Evolutionary conservation across 2,329 filamentous ascomycete genomes (phyloP).

Genomic region (Verticillium zaregamsianum): DNA sequence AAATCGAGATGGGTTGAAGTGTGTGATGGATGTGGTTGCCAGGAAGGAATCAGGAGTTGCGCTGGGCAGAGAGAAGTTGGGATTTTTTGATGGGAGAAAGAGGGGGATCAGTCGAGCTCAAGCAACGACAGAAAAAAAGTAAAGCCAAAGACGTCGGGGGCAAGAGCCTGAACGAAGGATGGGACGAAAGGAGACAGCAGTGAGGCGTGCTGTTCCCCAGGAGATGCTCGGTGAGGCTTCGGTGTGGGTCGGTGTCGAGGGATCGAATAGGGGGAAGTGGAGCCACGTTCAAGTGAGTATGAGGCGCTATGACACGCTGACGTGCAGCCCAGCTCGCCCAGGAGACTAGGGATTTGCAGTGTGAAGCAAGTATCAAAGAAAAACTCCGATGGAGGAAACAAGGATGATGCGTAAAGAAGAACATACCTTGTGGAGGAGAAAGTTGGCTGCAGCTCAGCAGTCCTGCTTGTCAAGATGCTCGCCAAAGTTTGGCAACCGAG

Average conservation of each 20-base stretch:
- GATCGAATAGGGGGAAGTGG: background rate
- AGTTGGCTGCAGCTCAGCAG: background rate
- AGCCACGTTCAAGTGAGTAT: background rate
- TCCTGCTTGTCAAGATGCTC: too few relatives aligned
- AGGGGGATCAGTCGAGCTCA: background rate
- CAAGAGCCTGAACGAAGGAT: background rate
- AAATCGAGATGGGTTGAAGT: too few relatives aligned
- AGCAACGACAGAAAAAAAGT: background rate
- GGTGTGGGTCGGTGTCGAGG: background rate
- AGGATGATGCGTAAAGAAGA: background rate
- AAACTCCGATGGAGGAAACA: background rate
- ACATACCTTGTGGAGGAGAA: background rate
- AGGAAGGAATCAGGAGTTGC: too few relatives aligned
- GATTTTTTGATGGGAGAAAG: background rate
- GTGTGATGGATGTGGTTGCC: too few relatives aligned
- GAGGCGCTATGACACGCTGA: background rate
- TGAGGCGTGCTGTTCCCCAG: background rate
- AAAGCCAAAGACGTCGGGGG: background rate
- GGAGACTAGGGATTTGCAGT: background rate
- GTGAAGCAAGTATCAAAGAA: too few relatives aligned
- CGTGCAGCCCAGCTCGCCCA: background rate
- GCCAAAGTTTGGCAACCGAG: too few relatives aligned
- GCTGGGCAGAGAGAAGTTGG: background rate
- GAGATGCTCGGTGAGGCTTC: background rate
- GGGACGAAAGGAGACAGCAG: background rate